phyloP scores from a whole-genome alignment of 768 basidiomycete species.

The Coprinellus micaceus region DNA sequence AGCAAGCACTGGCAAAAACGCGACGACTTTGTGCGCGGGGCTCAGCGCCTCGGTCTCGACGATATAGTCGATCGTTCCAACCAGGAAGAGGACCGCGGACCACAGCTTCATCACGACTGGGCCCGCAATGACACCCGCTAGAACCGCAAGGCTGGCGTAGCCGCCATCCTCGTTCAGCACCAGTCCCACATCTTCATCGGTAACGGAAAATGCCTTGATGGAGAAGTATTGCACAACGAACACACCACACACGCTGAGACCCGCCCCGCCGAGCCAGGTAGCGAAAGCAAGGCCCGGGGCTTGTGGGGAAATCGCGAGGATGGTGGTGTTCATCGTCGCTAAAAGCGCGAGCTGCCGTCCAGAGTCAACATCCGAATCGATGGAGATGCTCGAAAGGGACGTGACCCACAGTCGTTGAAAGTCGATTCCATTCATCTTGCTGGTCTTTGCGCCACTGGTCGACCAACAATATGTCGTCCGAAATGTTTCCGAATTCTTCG shows the following conservation, averaged over 20 bases:
- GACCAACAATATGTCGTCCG: not conserved
- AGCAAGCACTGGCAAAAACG: not conserved
- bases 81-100: not conserved
- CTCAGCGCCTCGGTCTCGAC: not conserved
- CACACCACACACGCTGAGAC: not conserved
- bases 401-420: not conserved
- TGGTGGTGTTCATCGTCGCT: not conserved
- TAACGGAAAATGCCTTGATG: not conserved
- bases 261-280: not conserved
- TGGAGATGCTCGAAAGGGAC: not conserved
- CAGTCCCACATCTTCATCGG: not conserved
- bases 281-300: not conserved
- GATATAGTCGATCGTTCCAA: not conserved
- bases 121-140: not conserved
- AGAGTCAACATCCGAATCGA: not conserved
- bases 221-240: not conserved
- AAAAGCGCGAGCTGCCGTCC: not conserved
- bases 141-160: not conserved
- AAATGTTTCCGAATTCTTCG: not conserved
- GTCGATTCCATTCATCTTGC: not conserved
- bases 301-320: not conserved
- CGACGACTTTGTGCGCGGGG: not conserved
- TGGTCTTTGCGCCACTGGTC: not conserved
- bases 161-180: not conserved
- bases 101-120: not conserved